Conservation (phyloP, 805 yeast genomes). For the Diddensiella caesifluorescens region DNA sequence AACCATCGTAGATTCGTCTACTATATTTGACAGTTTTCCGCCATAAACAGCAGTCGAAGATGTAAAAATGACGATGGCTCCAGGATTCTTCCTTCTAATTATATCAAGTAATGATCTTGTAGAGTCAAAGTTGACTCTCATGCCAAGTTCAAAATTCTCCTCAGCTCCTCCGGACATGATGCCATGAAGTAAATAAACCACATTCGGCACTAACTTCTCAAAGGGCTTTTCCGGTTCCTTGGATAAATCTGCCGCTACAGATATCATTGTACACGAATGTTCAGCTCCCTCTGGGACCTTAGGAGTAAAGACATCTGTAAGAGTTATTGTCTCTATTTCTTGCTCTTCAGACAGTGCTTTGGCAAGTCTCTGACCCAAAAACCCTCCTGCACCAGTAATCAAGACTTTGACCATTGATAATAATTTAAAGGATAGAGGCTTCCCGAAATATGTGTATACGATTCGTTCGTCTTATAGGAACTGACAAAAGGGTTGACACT, state of each 20-base stretch:
- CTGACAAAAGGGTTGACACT: no score
- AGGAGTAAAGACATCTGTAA: slow-evolving; percentile 23
- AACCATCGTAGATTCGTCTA: slow-evolving; percentile 21
- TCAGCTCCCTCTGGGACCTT: slow-evolving; percentile 12
- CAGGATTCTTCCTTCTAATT: slow-evolving; percentile 13
- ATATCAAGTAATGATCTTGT: slow-evolving; percentile 22
- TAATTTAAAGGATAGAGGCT: no score
- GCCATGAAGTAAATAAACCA: slow-evolving; percentile 23
- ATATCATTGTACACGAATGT: slow-evolving; percentile 7
- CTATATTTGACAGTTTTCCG: slow-evolving; percentile 20
- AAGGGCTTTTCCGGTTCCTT: slow-evolving; percentile 10
- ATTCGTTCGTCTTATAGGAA: no score
- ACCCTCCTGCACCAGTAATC: slow-evolving; percentile 27
- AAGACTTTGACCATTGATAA: slow-evolving; percentile 7
- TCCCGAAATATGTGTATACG: no score
- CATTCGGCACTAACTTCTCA: slow-evolving; percentile 14
- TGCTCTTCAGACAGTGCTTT: slow-evolving; percentile 16
- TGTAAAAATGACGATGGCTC: slow-evolving; percentile 21
- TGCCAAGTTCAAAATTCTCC: slow-evolving; percentile 25
- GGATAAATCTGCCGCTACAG: slow-evolving; percentile 20
- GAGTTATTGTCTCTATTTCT: slow-evolving; percentile 12
- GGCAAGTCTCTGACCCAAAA: slow-evolving; percentile 24
- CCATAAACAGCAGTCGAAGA: slow-evolving; percentile 26
- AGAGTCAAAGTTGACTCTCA: slow-evolving; percentile 24
- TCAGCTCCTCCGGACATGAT: slow-evolving; percentile 28